These are phyloP conservation scores for Lagenidium giganteum DNA, from an alignment of 352 stramenopile species.

Conservation along the genomic window DNA sequence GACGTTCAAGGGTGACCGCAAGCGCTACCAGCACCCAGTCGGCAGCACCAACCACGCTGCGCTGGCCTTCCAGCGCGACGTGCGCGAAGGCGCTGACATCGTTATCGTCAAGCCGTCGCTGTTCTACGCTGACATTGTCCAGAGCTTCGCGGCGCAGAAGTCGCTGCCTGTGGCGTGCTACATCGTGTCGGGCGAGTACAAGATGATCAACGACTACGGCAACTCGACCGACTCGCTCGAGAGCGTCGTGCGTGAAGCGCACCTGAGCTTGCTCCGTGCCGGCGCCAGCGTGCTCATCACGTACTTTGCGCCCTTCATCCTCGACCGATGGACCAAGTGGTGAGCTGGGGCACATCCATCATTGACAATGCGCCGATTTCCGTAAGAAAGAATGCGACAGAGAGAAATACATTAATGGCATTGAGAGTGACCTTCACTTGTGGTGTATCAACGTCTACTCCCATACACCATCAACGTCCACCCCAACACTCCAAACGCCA, in stretches of 20 bases:
- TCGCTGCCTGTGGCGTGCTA: slow-evolving; percentile 97
- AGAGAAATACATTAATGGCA: too few species aligned
- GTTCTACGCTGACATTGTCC: slow-evolving; percentile 98
- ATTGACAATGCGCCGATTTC: too few species aligned
- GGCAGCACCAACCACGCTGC: slow-evolving; percentile 78
- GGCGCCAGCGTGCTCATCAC: slow-evolving; percentile 94
- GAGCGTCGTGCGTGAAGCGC: slow-evolving; percentile 78
- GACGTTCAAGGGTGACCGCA: slow-evolving; percentile 91
- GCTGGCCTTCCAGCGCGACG: slow-evolving; percentile 74
- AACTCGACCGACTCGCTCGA: slow-evolving; percentile 78
- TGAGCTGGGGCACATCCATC: slow-evolving; percentile 21
- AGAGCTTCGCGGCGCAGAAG: slow-evolving; percentile 88
- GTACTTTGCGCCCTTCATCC: slow-evolving; percentile 94
- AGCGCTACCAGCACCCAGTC: slow-evolving; percentile 97
- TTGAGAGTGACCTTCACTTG: too few species aligned
- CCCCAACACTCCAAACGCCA: too few species aligned
- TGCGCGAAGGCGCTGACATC: slow-evolving; percentile 94
- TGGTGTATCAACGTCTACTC: too few species aligned
- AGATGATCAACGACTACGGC: slow-evolving; percentile 97
- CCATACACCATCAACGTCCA: too few species aligned
- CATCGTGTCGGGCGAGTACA: slow-evolving; percentile 99
- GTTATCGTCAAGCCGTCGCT: slow-evolving; percentile 99
- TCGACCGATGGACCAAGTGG: slow-evolving; percentile 80
- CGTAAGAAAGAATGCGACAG: too few species aligned
- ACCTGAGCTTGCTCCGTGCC: slow-evolving; percentile 38